Conservation (phyloP, 371 early-diverging fungal genomes). For the Polyrhizophydium stewartii region DNA sequence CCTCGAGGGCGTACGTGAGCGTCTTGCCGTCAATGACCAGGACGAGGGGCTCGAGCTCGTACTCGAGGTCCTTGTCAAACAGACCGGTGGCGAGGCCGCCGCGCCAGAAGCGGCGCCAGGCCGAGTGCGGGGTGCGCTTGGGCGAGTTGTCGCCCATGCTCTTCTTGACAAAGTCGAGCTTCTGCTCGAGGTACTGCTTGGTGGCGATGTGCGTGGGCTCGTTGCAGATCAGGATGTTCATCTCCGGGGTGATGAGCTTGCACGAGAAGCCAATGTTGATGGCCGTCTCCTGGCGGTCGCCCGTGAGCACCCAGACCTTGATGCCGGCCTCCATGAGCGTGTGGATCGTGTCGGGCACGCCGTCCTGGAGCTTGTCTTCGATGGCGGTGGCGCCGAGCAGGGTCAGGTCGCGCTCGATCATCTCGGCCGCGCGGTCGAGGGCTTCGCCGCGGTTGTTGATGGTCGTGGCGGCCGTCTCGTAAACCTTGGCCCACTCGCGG, state of each 20-base stretch:
- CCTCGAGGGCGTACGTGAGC: constrained; percentile 48
- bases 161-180: constrained; percentile 27
- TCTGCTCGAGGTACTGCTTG: constrained; percentile 43
- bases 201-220: constrained; percentile 50
- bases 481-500: constrained; percentile 65
- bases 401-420: constrained; percentile 81
- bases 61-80: constrained; percentile 31
- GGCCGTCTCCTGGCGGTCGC: constrained; percentile 98
- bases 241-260: constrained; percentile 53
- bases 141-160: constrained; percentile 9
- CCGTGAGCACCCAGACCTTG: constrained; percentile 85
- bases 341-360: constrained; percentile 94
- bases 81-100: neutral
- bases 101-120: constrained; percentile 5
- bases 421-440: constrained; percentile 73
- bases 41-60: constrained; percentile 39
- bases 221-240: constrained; percentile 61
- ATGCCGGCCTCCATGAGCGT: constrained; percentile 89
- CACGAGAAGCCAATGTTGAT: constrained; percentile 91
- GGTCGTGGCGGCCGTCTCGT: constrained; percentile 69
- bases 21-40: constrained; percentile 79
- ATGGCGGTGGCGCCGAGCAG: constrained; percentile 96
- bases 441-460: constrained; percentile 76
- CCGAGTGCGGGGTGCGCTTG: neutral
- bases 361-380: constrained; percentile 98